These are phyloP conservation scores for Skeletonema grethae DNA, from an alignment of 108 stramenopile genomes.

Conservation along the genomic window DNA sequence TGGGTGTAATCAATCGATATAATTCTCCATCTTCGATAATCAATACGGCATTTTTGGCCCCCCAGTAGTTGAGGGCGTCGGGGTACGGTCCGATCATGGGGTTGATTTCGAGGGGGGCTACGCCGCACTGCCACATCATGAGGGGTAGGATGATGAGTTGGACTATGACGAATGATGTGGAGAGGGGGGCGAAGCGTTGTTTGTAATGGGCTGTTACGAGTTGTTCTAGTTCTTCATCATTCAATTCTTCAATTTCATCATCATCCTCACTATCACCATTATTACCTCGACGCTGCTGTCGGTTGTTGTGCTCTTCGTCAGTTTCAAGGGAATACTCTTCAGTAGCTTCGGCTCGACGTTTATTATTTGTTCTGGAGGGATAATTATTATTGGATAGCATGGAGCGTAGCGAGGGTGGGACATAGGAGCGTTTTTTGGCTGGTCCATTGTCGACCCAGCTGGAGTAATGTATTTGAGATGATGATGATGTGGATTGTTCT, in stretches of 20 bases:
- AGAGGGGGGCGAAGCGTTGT: conserved; percentile 65
- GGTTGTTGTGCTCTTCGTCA: background rate
- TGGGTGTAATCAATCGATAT: conserved; percentile 77
- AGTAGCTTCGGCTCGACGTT: background rate
- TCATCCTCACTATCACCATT: too few relatives aligned
- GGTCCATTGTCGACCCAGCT: background rate
- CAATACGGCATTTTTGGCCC: conserved; percentile 81
- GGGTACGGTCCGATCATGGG: conserved; percentile 88
- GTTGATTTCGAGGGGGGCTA: conserved; percentile 76
- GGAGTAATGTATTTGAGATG: background rate
- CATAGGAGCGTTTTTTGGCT: background rate
- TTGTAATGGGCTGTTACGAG: conserved; percentile 17
- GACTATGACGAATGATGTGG: conserved; percentile 54
- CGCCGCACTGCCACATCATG: conserved; percentile 82
- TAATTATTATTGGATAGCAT: background rate
- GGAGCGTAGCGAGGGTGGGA: too few relatives aligned
- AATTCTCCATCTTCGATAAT: conserved; percentile 81
- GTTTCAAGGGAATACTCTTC: background rate
- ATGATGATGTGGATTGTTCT: background rate
- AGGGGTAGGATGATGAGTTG: conserved; percentile 59
- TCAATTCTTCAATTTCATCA: background rate
- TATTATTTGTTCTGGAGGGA: background rate
- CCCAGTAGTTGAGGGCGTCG: conserved; percentile 83
- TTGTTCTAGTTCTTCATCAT: background rate
- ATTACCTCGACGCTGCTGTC: too few relatives aligned